Conservation (phyloP, 2,329 filamentous ascomycete genomes). For the Penicillium sp. region DNA sequence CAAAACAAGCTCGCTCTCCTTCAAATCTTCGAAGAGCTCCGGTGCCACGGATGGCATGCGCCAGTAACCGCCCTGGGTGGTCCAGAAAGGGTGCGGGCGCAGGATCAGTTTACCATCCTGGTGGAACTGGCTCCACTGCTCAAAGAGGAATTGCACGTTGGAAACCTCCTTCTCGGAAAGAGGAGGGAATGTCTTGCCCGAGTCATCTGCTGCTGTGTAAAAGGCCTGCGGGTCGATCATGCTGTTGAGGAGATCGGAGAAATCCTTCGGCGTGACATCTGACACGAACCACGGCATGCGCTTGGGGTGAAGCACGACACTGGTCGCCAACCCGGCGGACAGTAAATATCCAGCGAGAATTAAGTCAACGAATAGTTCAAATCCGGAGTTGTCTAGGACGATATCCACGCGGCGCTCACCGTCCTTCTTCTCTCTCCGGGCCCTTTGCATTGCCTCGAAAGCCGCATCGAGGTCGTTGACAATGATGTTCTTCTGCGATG, state of each 20-base stretch:
- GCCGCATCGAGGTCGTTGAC: slow-evolving; percentile 76
- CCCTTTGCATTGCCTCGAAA: slow-evolving; percentile 47
- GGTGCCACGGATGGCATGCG: slow-evolving; percentile 68
- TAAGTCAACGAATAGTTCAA: slow-evolving; percentile 94
- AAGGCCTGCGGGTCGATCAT: slow-evolving; percentile 75
- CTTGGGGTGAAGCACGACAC: slow-evolving; percentile 87
- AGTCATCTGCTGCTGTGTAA: slow-evolving; percentile 70
- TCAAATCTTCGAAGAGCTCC: slow-evolving; percentile 71
- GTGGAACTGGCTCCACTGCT: slow-evolving; percentile 76
- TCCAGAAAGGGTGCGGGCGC: slow-evolving; percentile 89
- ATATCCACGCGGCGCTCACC: slow-evolving; percentile 80
- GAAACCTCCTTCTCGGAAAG: slow-evolving; percentile 65
- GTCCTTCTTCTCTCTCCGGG: slow-evolving; percentile 57
- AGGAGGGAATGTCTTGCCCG: slow-evolving; percentile 55
- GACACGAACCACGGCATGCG: slow-evolving; percentile 98
- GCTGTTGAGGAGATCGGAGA: slow-evolving; percentile 74
- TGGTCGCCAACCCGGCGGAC: slow-evolving; percentile 77
- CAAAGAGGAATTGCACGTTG: slow-evolving; percentile 73
- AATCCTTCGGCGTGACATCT: slow-evolving; percentile 85
- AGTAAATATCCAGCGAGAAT: slow-evolving; percentile 88
- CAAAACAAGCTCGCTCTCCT: slow-evolving; percentile 79
- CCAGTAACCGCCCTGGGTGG: slow-evolving; percentile 83
- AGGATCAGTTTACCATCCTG: slow-evolving; percentile 79
- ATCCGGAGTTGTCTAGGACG: slow-evolving; percentile 94
- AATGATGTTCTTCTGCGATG: slow-evolving; percentile 85